Evolutionary conservation across 768 basidiomycete species (phyloP), one percentile per base, ranked within the genome.

Genomic region (Psilocybe subaeruginosa): DNA sequence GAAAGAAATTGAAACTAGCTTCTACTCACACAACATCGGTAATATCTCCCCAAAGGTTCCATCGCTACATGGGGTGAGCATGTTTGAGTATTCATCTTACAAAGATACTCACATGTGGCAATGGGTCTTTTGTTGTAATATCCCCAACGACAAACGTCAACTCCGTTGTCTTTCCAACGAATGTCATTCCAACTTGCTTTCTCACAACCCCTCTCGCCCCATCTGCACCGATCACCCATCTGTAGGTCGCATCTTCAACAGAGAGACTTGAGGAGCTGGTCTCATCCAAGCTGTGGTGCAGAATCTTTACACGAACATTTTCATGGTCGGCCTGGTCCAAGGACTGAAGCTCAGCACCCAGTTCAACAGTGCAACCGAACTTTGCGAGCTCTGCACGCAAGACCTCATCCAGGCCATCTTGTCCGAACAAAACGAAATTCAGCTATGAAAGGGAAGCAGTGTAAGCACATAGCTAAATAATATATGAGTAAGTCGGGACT

Each of bases 31-130:
- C 30, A 9, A 52, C 27, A 12, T 35, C 69, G 9, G 63, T 59
- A 31, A 74, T 59, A 43, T 78, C 74, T 1, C 81, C 80, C 79
- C 80, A 82, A 66, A 77, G 76, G 57, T 82, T 80, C 78, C 78
- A 81, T 54, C 72, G 64, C 81, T 82, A 54, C 19, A 16, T n/a
- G 23, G 23, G 23, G n/a, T 35, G 54, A 41, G 14, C 9, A 47
- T 35, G 3, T 23, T 17, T 19, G 23, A 23, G 23, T 23, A 23
- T 23, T 23, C 23, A 23, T 23, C 23, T 23, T 14, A 17, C 14
- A 3, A 12, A 45, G 17, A n/a, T 9, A 66, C 78, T 39, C 46
- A 80, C 80, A 43, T 77, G 72, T 19, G 64, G 51, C 27, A 71
- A 70, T 35, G 81, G 63, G 1, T 76, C 78, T 46, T 79, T 72